Percentiles rank a stretch among this genome's conserved stretches.
phyloP scores from a whole-genome alignment of 2,329 filamentous ascomycete species.

The Penicillium fuscoglaucum region DNA sequence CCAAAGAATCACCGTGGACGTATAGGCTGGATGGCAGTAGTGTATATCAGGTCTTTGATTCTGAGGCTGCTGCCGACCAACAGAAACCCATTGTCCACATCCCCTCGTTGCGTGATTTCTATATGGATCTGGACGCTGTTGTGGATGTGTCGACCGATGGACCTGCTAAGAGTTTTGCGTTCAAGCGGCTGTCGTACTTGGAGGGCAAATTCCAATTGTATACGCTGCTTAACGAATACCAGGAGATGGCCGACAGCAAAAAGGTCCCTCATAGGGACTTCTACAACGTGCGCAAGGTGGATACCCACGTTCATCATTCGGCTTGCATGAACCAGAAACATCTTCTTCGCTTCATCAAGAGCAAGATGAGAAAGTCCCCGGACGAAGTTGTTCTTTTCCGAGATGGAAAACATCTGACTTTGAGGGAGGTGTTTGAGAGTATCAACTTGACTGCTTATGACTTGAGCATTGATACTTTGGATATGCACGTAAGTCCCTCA shows the following conservation, averaged over 20 bases:
- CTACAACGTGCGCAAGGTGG: conserved; percentile 98
- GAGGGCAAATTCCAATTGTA: conserved; percentile 98
- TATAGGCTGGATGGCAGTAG: conserved; percentile 80
- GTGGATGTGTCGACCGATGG: conserved; percentile 90
- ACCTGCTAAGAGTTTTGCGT: conserved; percentile 95
- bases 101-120: conserved; percentile 93
- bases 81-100: conserved; percentile 74
- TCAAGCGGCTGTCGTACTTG: conserved; percentile 87
- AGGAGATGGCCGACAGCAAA: conserved; percentile 97
- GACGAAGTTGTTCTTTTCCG: conserved; percentile 91
- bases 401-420: conserved; percentile 86
- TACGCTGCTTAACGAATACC: conserved; percentile 89
- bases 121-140: conserved; percentile 87
- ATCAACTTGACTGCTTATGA: conserved; percentile 98
- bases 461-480: conserved; percentile 93
- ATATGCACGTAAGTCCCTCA: conserved; percentile 79
- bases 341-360: conserved; percentile 96
- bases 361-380: conserved; percentile 98
- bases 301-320: conserved; percentile 98
- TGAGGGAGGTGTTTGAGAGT: conserved; percentile 92
- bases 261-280: conserved; percentile 97
- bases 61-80: conserved; percentile 59
- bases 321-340: conserved; percentile 99
- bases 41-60: conserved; percentile 90
- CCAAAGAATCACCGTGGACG: conserved; percentile 67